phyloP scores from a whole-genome alignment of 257 asterid species.

The Nicotiana noctiflora region DNA sequence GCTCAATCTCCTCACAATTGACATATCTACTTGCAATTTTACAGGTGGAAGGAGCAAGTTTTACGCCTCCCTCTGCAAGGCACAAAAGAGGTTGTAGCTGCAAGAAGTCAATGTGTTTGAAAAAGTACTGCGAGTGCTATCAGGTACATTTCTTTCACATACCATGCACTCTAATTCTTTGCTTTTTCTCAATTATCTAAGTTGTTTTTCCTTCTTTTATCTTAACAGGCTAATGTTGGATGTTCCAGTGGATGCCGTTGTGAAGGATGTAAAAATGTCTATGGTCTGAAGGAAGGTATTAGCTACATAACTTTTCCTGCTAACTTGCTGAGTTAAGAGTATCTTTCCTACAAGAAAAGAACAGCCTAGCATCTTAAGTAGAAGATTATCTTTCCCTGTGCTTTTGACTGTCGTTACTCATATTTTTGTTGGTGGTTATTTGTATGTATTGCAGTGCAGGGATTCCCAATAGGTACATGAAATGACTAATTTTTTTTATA shows the following conservation, averaged over 20 bases:
- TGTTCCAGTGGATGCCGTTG: slow-evolving; percentile 88
- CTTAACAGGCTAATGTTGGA: slow-evolving; percentile 64
- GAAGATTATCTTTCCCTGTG: not conserved
- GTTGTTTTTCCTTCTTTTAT: not conserved
- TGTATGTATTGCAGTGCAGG: not conserved
- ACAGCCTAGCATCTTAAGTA: not conserved
- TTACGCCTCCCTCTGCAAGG: slow-evolving; percentile 60
- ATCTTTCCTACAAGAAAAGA: not conserved
- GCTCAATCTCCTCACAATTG: not conserved
- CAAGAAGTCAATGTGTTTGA: slow-evolving; percentile 78
- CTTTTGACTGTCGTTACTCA: not conserved
- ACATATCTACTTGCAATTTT: slow-evolving; percentile 11
- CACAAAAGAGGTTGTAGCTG: slow-evolving; percentile 88
- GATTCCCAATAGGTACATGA: not conserved
- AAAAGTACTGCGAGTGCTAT: slow-evolving; percentile 85
- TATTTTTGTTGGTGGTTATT: not conserved
- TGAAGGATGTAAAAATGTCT: slow-evolving; percentile 69
- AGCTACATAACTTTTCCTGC: not conserved
- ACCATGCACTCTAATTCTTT: not conserved
- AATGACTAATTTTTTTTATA: not conserved
- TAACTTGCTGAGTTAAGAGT: not conserved
- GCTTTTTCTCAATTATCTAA: slow-evolving; percentile 4
- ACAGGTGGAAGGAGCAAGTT: slow-evolving; percentile 42
- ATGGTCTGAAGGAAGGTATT: slow-evolving; percentile 70
- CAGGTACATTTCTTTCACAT: slow-evolving; percentile 35